A percentile compares a stretch with the other conserved stretches of the same genome.
phyloP scores from a whole-genome alignment of 2,329 filamentous ascomycete genomes.

The Diplodia mutila region DNA sequence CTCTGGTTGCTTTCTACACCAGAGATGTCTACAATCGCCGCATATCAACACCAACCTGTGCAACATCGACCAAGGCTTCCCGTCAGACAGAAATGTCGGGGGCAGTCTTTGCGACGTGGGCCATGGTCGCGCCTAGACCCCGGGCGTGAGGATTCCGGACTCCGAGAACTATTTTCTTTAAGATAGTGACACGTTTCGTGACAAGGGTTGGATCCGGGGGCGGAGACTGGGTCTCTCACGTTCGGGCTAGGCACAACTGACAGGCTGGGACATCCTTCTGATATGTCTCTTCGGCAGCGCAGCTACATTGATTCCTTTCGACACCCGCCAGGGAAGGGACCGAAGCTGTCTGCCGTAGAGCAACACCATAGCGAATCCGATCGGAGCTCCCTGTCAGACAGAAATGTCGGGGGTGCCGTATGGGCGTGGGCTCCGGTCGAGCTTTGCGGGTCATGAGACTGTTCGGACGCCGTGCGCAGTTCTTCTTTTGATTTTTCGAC shows the following conservation, averaged over 20 bases:
- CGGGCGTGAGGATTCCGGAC: background rate
- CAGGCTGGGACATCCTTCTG: background rate
- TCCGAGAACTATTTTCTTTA: too few species aligned
- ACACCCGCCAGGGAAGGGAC: background rate
- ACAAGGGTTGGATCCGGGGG: background rate
- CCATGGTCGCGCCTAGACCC: background rate
- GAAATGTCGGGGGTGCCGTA: too few species aligned
- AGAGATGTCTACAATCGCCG: background rate
- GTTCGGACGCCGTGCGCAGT: too few species aligned
- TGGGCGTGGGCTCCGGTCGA: too few species aligned
- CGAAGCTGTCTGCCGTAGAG: background rate
- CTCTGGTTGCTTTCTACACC: background rate
- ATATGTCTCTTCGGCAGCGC: background rate
- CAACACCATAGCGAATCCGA: too few species aligned
- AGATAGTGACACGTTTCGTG: too few species aligned
- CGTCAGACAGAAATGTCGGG: conserved; percentile 8
- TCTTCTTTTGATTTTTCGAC: too few species aligned
- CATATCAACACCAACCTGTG: background rate
- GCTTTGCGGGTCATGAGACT: too few species aligned
- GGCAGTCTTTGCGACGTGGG: background rate
- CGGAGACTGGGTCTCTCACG: background rate
- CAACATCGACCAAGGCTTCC: background rate
- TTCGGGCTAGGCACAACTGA: background rate
- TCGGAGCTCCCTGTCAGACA: too few species aligned
- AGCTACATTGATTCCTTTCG: background rate